A percentile compares a stretch with the other conserved stretches of the same genome.
phyloP scores from a whole-genome alignment of 495 filamentous ascomycete species.

The Penicillium flavigenum region DNA sequence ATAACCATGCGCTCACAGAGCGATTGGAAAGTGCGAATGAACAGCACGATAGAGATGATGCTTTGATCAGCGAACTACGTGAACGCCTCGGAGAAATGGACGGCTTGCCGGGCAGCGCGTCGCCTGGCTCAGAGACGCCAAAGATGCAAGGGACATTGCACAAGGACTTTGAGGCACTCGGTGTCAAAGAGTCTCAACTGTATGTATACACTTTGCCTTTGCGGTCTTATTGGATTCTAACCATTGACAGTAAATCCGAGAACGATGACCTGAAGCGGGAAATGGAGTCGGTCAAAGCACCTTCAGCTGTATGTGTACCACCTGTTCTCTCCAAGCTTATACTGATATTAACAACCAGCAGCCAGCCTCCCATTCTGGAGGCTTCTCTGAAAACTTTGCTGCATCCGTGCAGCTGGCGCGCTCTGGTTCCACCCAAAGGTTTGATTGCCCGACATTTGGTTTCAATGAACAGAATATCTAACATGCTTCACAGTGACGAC shows the following conservation, averaged over 20 bases:
- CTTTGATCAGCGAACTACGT: conserved; percentile 54
- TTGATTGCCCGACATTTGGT: neutral
- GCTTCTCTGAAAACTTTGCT: conserved; percentile 40
- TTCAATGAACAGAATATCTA: conserved; percentile 17
- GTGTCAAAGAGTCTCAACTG: conserved; percentile 44
- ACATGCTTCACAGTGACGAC: conserved; percentile 36
- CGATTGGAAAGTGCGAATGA: conserved; percentile 55
- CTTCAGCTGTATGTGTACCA: conserved; percentile 27
- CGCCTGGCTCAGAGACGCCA: conserved; percentile 42
- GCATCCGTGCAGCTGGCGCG: conserved; percentile 39
- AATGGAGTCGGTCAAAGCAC: conserved; percentile 37
- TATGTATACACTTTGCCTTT: conserved; percentile 19
- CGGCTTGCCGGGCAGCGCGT: conserved; percentile 43
- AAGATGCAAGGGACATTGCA: conserved; percentile 45
- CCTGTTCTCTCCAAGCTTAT: neutral
- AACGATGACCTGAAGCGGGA: conserved; percentile 46
- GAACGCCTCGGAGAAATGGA: conserved; percentile 53
- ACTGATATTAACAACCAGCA: conserved; percentile 21
- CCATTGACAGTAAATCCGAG: conserved; percentile 39
- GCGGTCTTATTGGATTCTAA: conserved; percentile 20
- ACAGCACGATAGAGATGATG: conserved; percentile 54
- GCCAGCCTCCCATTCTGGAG: conserved; percentile 32
- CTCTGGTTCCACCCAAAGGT: conserved; percentile 44
- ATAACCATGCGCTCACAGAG: conserved; percentile 56
- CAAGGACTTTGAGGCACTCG: conserved; percentile 48